Evolutionary conservation across 1,284 basidiomycete species (phyloP).

Genomic region (Marasmius oreades): DNA sequence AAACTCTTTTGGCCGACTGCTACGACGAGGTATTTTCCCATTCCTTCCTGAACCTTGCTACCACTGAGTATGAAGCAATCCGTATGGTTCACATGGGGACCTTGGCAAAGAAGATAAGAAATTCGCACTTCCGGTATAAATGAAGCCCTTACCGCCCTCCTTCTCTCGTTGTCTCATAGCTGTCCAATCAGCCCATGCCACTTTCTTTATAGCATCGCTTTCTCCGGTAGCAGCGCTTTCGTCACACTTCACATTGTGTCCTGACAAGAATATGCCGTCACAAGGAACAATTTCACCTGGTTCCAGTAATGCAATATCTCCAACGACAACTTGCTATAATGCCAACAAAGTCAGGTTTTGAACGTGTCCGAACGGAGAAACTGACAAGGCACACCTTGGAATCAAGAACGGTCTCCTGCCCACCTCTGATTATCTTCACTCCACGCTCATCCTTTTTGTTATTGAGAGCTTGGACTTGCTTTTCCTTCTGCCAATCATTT

Average conservation of each 20-base stretch:
- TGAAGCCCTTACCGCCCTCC: slow-evolving; percentile 14
- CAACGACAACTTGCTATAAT: slow-evolving; percentile 82
- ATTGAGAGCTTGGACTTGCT: slow-evolving; percentile 90
- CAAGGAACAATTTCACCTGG: slow-evolving; percentile 96
- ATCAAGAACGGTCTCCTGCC: slow-evolving; percentile 77
- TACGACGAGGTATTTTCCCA: slow-evolving; percentile 90
- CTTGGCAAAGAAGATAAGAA: neutral
- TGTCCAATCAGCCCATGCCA: slow-evolving; percentile 76
- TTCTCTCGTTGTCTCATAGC: slow-evolving; percentile 33
- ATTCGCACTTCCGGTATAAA: too few relatives aligned
- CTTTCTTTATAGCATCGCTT: slow-evolving; percentile 92
- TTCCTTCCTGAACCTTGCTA: slow-evolving; percentile 93
- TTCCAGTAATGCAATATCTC: slow-evolving; percentile 89
- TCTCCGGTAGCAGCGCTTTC: slow-evolving; percentile 97
- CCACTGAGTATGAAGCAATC: slow-evolving; percentile 95
- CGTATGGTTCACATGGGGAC: slow-evolving; percentile 43
- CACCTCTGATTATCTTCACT: slow-evolving; percentile 88
- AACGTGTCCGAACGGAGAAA: neutral
- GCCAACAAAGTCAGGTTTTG: neutral
- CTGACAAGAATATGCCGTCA: slow-evolving; percentile 90
- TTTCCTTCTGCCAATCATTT: slow-evolving; percentile 97
- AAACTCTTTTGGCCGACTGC: slow-evolving; percentile 91
- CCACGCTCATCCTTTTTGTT: slow-evolving; percentile 94
- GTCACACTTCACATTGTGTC: slow-evolving; percentile 95
- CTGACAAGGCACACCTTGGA: slow-evolving; percentile 64